Evolutionary conservation across 208 protist species (phyloP), one percentile per base, ranked within the genome.

Genomic region (Wallacemonas collosoma): DNA sequence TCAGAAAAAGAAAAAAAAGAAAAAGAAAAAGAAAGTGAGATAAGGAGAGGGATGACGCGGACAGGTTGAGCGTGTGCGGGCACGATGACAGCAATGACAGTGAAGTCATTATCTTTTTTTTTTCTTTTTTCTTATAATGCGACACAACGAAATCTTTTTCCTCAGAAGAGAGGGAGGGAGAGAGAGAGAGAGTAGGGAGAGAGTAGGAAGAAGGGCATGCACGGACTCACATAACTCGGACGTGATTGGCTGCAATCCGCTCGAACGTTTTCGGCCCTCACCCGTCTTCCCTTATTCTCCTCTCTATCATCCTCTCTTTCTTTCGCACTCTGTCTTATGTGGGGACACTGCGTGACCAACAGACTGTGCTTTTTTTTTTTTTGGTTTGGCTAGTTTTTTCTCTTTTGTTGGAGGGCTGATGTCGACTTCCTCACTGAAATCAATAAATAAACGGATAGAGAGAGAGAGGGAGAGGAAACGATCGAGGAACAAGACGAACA

Each of bases 21-120:
- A 66, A 44, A 71, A 58, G 64, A 68, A 7, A 60, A 69, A 53
- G 60, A 71, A 71, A 67, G 5, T 58, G 26, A 71, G 61, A 65
- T 39, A 50, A 45, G 62, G 11, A n/a, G 14, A 26, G 26, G 26
- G 26, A 26, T 26, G 26, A 26, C 26, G 26, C 26, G 26, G 26
- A 26, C 26, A 26, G 26, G 26, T 26, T 26, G 26, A 26, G 26
- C 26, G 26, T 26, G 26, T 26, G 26, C 26, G 26, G 26, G 26
- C 26, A 26, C 26, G 26, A 26, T 26, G 26, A 26, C 26, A 26
- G 26, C 26, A 26, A 26, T 50, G 45, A 12, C 45, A 50, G 45
- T 50, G 8, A 47, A 47, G 15, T 66, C 44, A 40, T 57, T 4
- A 43, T 66, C 12, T 9, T 66, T 14, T 48, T 48, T 66, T 66